Evolutionary conservation across 768 basidiomycete genomes (phyloP).

Genomic region (Termitomyces sp.): DNA sequence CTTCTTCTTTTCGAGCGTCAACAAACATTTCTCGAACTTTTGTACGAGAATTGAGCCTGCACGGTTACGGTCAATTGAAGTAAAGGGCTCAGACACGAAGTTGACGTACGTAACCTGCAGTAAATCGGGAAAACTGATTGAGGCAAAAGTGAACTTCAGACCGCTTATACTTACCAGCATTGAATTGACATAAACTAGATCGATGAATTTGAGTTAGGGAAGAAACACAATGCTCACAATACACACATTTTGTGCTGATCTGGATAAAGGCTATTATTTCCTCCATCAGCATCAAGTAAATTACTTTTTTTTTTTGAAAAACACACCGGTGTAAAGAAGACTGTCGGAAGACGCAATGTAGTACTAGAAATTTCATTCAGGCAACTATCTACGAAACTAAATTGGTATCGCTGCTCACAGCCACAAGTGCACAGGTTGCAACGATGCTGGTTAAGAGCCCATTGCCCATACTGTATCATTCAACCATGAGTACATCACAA

Average conservation of each 20-base stretch:
- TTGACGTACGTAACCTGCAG: background rate
- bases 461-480: background rate
- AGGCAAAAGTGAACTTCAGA: no score
- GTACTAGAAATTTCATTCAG: background rate
- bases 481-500: background rate
- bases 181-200: background rate
- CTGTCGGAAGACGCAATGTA: background rate
- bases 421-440: background rate
- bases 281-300: background rate
- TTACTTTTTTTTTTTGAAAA: background rate
- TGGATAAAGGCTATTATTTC: background rate
- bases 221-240: background rate
- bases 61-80: background rate
- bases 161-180: background rate
- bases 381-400: no score
- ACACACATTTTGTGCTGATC: background rate
- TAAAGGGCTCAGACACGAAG: background rate
- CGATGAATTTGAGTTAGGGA: background rate
- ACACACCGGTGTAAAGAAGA: background rate
- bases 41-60: background rate
- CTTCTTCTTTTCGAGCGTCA: background rate
- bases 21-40: background rate
- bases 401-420: background rate
- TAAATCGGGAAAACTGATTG: background rate
- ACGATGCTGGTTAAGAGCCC: background rate